Conservation (phyloP, 2,329 filamentous ascomycete genomes). For the Xylaria hypoxylon region DNA sequence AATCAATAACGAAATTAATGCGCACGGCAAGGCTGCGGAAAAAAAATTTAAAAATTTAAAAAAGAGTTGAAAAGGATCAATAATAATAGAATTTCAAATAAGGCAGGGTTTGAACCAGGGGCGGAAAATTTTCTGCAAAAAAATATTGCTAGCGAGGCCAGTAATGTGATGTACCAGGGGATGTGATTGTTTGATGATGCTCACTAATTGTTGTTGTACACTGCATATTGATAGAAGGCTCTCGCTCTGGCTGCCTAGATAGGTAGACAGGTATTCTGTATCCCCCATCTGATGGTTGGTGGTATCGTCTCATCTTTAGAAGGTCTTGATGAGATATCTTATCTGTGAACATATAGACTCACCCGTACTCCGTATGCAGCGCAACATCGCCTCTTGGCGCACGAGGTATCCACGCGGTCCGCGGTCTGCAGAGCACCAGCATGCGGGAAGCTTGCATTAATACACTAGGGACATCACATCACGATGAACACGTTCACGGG, state of each 20-base stretch:
- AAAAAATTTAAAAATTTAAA: neutral
- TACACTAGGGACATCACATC: neutral
- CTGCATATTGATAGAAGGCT: too few species aligned
- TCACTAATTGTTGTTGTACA: too few species aligned
- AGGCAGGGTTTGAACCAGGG: too few species aligned
- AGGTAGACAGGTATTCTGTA: too few species aligned
- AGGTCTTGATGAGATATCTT: neutral
- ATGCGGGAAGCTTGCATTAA: conserved; percentile 36
- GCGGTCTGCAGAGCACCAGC: conserved; percentile 27
- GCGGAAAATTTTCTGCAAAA: too few species aligned
- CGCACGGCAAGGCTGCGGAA: neutral
- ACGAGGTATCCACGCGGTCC: conserved; percentile 37
- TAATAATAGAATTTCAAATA: too few species aligned
- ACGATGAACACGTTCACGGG: neutral
- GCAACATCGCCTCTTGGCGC: conserved; percentile 34
- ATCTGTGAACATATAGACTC: neutral
- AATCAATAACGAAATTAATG: conserved; percentile 1
- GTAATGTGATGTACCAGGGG: too few species aligned
- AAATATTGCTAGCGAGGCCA: neutral
- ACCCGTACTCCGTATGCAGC: conserved; percentile 22
- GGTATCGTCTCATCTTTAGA: too few species aligned
- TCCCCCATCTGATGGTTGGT: too few species aligned
- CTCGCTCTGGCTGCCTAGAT: too few species aligned
- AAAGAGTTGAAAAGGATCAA: neutral
- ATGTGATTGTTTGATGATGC: too few species aligned